Evolutionary conservation across 768 basidiomycete species (phyloP), one percentile per base, ranked within the genome.

Genomic region (Mycena maculata): DNA sequence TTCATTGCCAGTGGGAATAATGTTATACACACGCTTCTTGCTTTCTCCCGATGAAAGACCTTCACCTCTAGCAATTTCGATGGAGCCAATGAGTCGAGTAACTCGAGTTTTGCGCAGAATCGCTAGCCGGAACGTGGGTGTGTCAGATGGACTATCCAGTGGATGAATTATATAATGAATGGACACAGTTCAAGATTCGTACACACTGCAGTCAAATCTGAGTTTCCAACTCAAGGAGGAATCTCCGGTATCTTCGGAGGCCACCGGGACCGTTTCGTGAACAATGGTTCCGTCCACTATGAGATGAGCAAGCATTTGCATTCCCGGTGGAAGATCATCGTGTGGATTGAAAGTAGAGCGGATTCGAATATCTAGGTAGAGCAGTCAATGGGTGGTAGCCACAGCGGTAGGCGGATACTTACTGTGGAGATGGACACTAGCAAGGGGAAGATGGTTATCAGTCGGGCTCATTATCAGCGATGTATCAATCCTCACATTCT

Each of bases 231-330:
- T n/a, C n/a, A n/a, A n/a, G n/a, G n/a, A n/a, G n/a, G n/a, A n/a
- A n/a, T n/a, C n/a, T n/a, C 23, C 4, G 23, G 44, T 49, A 18
- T 48, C n/a, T 16, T 39, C 58, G 16, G 31, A 6, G n/a, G n/a
- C n/a, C n/a, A n/a, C n/a, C n/a, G n/a, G n/a, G 39, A 30, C n/a
- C 31, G 56, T 20, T 31, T 47, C 42, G 28, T 58, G 41, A 15
- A 57, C 41, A 12, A 57, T 57, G 55, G 41, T 42, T 42, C n/a
- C 31, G 4, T 57, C 42, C 18, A 57, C 56, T 45, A 58, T 58
- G 56, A 58, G 56, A 28, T 58, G 56, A 31, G 56, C 56, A 58
- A 58, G 47, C 56, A 58, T 58, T 58, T 58, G 41, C 56, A 58
- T 58, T 8, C 31, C 25, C 23, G 27, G 28, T 45, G 42, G 41